A percentile compares a stretch with the other conserved stretches of the same genome.
Conservation (phyloP, 768 basidiomycete species). For the Nidula microcarpa region DNA sequence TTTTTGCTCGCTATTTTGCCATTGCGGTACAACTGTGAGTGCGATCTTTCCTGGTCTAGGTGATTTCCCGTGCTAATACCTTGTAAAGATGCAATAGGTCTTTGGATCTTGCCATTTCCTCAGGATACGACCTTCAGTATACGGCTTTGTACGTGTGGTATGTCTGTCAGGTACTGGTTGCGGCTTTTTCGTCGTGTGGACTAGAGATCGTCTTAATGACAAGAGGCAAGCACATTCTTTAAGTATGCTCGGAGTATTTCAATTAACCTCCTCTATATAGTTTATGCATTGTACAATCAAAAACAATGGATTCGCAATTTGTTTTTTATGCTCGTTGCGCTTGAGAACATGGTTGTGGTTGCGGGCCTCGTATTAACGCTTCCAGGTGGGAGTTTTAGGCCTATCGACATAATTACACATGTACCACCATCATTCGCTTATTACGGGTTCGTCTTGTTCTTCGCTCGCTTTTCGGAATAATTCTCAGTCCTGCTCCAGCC, state of each 20-base stretch:
- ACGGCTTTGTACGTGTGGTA: constrained; percentile 14
- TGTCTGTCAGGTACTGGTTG: constrained; percentile 19
- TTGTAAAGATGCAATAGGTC: constrained; percentile 4
- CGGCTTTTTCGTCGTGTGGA: constrained; percentile 13
- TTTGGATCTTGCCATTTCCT: constrained; percentile 10
- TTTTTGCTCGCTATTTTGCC: constrained; percentile 24
- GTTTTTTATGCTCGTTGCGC: constrained; percentile 12
- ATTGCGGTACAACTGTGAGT: constrained; percentile 20
- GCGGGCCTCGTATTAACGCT: constrained; percentile 11
- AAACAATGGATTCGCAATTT: constrained; percentile 12
- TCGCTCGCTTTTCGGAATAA: not conserved
- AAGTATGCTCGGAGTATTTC: not conserved
- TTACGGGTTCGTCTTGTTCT: constrained; percentile 11
- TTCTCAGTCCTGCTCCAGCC: constrained; percentile 5
- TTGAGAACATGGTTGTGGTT: constrained; percentile 13
- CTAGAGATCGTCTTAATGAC: constrained; percentile 26
- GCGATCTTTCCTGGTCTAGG: not conserved
- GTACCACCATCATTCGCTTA: constrained; percentile 18
- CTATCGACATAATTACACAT: constrained; percentile 6
- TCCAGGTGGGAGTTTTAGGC: constrained; percentile 7
- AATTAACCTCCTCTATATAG: constrained; percentile 7
- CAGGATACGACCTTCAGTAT: constrained; percentile 5
- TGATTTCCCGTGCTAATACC: not conserved
- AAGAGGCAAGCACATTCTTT: constrained; percentile 16
- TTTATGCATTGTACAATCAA: constrained; percentile 25